Percentiles rank a stretch among this genome's conserved stretches.
Conservation (phyloP, 1,139 yeast species). For the Saccharomyces hybrid region DNA sequence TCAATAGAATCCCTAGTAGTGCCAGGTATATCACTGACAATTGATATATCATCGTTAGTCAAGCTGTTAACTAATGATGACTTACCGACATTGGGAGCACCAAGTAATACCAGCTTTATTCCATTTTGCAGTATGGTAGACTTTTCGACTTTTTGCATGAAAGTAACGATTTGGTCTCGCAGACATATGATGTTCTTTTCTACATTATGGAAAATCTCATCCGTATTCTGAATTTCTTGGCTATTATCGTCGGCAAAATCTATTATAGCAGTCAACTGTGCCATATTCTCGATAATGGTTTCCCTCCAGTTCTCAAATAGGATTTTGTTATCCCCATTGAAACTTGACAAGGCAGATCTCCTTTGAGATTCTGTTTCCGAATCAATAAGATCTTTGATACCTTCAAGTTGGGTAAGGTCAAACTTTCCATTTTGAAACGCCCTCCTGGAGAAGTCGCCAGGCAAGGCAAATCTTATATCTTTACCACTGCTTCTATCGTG, state of each 20-base stretch:
- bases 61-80: slow-evolving; percentile 71
- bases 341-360: slow-evolving; percentile 60
- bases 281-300: slow-evolving; percentile 56
- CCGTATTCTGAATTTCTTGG: slow-evolving; percentile 46
- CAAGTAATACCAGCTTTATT: slow-evolving; percentile 63
- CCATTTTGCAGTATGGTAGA: slow-evolving; percentile 69
- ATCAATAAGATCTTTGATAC: slow-evolving; percentile 79
- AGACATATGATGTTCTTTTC: slow-evolving; percentile 38
- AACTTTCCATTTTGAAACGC: slow-evolving; percentile 68
- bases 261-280: slow-evolving; percentile 75
- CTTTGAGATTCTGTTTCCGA: slow-evolving; percentile 93
- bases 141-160: slow-evolving; percentile 45
- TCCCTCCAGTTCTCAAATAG: slow-evolving; percentile 62
- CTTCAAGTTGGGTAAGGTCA: slow-evolving; percentile 81
- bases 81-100: slow-evolving; percentile 97
- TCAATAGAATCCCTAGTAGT: slow-evolving; percentile 89
- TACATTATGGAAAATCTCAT: slow-evolving; percentile 44
- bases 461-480: slow-evolving; percentile 72
- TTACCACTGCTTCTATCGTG: slow-evolving; percentile 35
- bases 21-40: slow-evolving; percentile 88
- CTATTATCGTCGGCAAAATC: slow-evolving; percentile 97
- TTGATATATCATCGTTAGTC: slow-evolving; percentile 78
- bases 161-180: slow-evolving; percentile 40
- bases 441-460: slow-evolving; percentile 85
- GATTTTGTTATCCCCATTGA: slow-evolving; percentile 57